Conservation (phyloP, 257 asterid species). For the Solanum raphanifolium region DNA sequence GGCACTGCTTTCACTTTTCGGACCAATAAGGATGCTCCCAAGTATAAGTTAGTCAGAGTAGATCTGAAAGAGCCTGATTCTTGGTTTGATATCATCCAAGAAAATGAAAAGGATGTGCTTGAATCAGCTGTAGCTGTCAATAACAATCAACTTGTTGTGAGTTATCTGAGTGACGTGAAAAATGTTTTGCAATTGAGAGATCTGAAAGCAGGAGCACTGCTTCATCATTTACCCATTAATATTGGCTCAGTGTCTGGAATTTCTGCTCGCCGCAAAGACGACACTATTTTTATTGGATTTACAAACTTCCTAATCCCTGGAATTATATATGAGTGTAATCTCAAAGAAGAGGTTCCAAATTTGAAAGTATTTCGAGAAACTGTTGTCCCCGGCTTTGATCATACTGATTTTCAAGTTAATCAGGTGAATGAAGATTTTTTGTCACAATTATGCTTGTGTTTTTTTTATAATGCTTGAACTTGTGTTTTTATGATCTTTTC, state of each 20-base stretch:
- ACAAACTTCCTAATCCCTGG: constrained; percentile 91
- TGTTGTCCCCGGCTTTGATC: constrained; percentile 74
- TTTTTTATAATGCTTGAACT: background rate
- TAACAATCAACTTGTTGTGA: constrained; percentile 48
- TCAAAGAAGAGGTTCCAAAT: constrained; percentile 42
- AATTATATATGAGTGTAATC: constrained; percentile 60
- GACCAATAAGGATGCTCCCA: constrained; percentile 89
- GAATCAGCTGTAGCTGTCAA: constrained; percentile 82
- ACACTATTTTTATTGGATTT: constrained; percentile 50
- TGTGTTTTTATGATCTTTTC: background rate
- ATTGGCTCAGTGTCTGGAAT: constrained; percentile 73
- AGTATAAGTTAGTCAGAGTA: constrained; percentile 67
- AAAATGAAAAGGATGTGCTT: constrained; percentile 72
- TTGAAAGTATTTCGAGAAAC: constrained; percentile 67
- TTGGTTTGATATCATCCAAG: constrained; percentile 69
- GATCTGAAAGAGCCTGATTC: constrained; percentile 59
- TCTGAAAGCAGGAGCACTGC: constrained; percentile 56
- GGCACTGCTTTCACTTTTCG: constrained; percentile 69
- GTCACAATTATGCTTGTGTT: background rate
- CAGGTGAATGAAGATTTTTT: constrained; percentile 45
- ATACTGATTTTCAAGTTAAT: constrained; percentile 48
- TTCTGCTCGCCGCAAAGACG: constrained; percentile 67
- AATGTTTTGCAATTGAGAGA: constrained; percentile 82
- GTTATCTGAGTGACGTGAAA: constrained; percentile 77
- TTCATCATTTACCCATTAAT: constrained; percentile 69